Conservation (phyloP, 495 filamentous ascomycete species). For the Geopyxis carbonaria region DNA sequence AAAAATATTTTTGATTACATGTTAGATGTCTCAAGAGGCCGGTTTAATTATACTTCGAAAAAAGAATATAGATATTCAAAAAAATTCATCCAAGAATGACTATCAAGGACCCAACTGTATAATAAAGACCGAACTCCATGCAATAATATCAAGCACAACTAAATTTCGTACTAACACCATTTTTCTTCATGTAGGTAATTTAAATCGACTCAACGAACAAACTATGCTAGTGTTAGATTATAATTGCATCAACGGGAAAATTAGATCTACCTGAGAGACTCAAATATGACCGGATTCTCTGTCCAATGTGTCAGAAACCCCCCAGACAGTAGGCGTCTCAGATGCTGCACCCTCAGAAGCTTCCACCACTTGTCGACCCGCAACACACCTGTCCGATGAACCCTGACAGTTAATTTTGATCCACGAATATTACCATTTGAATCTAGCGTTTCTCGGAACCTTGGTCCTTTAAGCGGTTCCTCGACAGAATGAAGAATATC, state of each 20-base stretch:
- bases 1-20: too few species aligned
- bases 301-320: constrained; percentile 70
- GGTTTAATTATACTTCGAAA: too few species aligned
- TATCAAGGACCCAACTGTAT: too few species aligned
- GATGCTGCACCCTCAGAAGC: constrained; percentile 53
- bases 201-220: background rate
- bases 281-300: constrained; percentile 61
- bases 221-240: background rate
- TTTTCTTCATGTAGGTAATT: too few species aligned
- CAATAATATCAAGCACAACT: too few species aligned
- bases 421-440: constrained; percentile 61
- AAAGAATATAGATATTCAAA: too few species aligned
- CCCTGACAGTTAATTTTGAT: constrained; percentile 56
- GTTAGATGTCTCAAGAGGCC: too few species aligned
- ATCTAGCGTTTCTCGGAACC: constrained; percentile 53
- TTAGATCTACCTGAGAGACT: constrained; percentile 42
- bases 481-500: constrained; percentile 77
- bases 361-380: constrained; percentile 87
- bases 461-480: constrained; percentile 53
- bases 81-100: too few species aligned
- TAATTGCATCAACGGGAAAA: background rate
- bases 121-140: too few species aligned
- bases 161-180: too few species aligned
- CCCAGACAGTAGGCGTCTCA: constrained; percentile 60
- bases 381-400: constrained; percentile 55